Percentiles rank a stretch among this genome's conserved stretches.
Conservation (phyloP, 805 yeast species). For the Candida sithepensis region DNA sequence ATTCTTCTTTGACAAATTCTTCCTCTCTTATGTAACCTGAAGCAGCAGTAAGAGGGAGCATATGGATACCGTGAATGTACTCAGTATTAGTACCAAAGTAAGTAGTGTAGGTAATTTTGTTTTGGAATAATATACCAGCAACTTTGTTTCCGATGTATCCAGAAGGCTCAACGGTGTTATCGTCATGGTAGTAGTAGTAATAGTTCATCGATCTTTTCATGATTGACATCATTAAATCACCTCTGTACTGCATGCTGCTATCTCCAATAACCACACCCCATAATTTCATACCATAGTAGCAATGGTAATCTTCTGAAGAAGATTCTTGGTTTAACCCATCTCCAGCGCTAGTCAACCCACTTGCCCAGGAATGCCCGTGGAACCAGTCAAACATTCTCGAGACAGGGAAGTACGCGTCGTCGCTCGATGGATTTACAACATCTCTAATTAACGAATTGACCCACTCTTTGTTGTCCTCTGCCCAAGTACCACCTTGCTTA, state of each 20-base stretch:
- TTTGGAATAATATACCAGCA: slow-evolving; percentile 71
- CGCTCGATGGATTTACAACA: slow-evolving; percentile 54
- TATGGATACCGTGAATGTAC: slow-evolving; percentile 76
- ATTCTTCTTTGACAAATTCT: slow-evolving; percentile 58
- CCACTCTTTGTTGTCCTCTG: slow-evolving; percentile 45
- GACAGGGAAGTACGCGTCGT: slow-evolving; percentile 60
- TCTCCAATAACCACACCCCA: slow-evolving; percentile 60
- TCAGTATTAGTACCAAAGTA: slow-evolving; percentile 72
- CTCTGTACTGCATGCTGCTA: slow-evolving; percentile 47
- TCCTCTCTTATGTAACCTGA: slow-evolving; percentile 57
- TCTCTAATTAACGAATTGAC: slow-evolving; percentile 61
- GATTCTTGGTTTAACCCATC: slow-evolving; percentile 80
- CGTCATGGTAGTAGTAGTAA: slow-evolving; percentile 52
- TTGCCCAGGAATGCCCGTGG: slow-evolving; percentile 78
- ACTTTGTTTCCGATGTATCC: slow-evolving; percentile 60
- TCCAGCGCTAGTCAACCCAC: slow-evolving; percentile 64
- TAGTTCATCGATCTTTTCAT: slow-evolving; percentile 49
- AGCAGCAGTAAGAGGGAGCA: slow-evolving; percentile 68
- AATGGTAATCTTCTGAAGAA: slow-evolving; percentile 70
- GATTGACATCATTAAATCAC: slow-evolving; percentile 58
- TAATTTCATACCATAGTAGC: slow-evolving; percentile 62
- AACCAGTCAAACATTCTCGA: slow-evolving; percentile 72
- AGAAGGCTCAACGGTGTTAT: slow-evolving; percentile 54
- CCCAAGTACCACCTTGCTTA: slow-evolving; percentile 50
- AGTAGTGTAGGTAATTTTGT: slow-evolving; percentile 69